phyloP scores from a whole-genome alignment of 2,329 filamentous ascomycete species.

The Helotiales sp. region DNA sequence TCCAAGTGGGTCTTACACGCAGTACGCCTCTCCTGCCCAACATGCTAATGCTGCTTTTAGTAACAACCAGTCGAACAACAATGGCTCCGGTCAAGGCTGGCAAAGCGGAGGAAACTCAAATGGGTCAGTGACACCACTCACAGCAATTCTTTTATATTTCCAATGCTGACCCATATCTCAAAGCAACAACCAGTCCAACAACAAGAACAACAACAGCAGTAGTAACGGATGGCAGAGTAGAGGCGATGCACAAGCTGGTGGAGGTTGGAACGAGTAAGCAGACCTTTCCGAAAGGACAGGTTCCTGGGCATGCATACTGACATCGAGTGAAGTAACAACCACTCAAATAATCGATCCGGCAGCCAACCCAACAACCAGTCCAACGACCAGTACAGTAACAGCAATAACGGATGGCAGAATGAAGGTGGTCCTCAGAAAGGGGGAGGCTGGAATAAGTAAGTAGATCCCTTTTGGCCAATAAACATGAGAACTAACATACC shows the following conservation, averaged over 20 bases:
- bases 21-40: background rate
- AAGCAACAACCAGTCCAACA: conserved; percentile 13
- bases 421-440: background rate
- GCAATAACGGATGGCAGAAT: background rate
- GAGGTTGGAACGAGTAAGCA: background rate
- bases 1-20: background rate
- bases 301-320: background rate
- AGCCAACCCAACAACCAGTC: too few species aligned
- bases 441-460: background rate
- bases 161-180: background rate
- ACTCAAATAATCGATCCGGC: too few species aligned
- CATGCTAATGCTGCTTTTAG: background rate
- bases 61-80: conserved; percentile 8
- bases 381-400: background rate
- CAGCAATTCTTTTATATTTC: too few species aligned
- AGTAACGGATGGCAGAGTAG: background rate
- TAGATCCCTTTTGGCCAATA: background rate
- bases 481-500: background rate
- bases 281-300: background rate
- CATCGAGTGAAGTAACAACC: background rate
- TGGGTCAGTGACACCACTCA: background rate
- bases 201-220: conserved; percentile 9
- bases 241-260: background rate
- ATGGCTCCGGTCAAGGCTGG: background rate
- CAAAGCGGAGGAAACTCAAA: conserved; percentile 3